phyloP scores from a whole-genome alignment of 176 grass and related monocot genomes.

The Melocanna baccifera region DNA sequence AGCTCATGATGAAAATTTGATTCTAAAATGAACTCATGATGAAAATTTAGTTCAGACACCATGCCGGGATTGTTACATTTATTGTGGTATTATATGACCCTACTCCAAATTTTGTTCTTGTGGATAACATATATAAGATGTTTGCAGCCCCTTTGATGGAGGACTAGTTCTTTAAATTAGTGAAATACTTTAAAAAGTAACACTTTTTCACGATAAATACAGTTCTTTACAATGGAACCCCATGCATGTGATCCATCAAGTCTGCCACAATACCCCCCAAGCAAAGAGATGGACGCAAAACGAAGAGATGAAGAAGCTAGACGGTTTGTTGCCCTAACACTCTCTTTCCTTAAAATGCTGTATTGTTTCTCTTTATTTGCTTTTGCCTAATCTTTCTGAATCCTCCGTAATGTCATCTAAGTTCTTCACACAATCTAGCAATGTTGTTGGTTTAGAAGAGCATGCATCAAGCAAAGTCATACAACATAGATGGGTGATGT shows the following conservation, averaged over 20 bases:
- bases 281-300: slow-evolving; percentile 90
- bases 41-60: not conserved
- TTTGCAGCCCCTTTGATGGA: not conserved
- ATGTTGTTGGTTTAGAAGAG: not conserved
- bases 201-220: slow-evolving; percentile 15
- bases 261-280: slow-evolving; percentile 73
- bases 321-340: slow-evolving; percentile 47
- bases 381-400: slow-evolving; percentile 11
- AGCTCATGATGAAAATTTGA: not conserved
- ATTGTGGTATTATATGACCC: not conserved
- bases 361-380: slow-evolving; percentile 6
- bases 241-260: slow-evolving; percentile 67
- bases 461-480: not conserved
- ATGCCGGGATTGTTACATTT: not conserved
- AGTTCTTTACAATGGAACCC: slow-evolving; percentile 80
- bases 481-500: not conserved
- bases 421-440: not conserved
- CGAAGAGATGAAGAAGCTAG: slow-evolving; percentile 81
- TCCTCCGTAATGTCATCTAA: slow-evolving; percentile 8
- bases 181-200: slow-evolving; percentile 7
- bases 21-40: not conserved
- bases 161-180: not conserved
- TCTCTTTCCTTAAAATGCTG: not conserved
- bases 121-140: not conserved
- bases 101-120: slow-evolving; percentile 4